A percentile compares a stretch with the other conserved stretches of the same genome.
Evolutionary conservation across 2,329 filamentous ascomycete genomes (phyloP).

Genomic region (Penicillium sp.): DNA sequence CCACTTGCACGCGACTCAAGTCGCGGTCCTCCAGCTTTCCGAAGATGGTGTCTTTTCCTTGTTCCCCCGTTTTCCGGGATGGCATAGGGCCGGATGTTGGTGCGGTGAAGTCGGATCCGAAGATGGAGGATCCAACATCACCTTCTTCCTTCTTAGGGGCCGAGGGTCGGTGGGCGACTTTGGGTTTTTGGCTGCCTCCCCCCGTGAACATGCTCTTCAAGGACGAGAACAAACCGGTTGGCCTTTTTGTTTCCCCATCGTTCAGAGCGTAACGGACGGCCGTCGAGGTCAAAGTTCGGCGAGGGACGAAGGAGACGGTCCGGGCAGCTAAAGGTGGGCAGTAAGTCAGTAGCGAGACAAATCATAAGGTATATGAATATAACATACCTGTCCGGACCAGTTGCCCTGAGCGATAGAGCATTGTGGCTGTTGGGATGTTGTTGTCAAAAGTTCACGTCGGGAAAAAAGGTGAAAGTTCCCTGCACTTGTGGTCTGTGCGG

Average conservation of each 20-base stretch:
- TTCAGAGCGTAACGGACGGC: conserved; percentile 22
- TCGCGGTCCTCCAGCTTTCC: conserved; percentile 35
- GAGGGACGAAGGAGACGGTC: conserved; percentile 28
- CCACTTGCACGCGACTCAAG: conserved; percentile 50
- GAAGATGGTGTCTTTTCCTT: conserved; percentile 6
- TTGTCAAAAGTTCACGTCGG: conserved; percentile 14
- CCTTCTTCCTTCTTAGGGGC: conserved; percentile 31
- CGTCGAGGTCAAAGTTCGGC: conserved; percentile 31
- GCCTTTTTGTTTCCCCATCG: conserved; percentile 21
- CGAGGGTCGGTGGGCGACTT: conserved; percentile 20
- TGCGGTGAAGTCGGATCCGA: conserved; percentile 30
- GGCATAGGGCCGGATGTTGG: conserved; percentile 22
- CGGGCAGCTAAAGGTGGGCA: conserved; percentile 21
- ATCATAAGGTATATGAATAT: background rate
- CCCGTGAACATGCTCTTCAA: conserved; percentile 31
- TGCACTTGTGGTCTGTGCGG: conserved; percentile 19
- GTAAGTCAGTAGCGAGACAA: conserved; percentile 3
- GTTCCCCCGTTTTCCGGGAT: conserved; percentile 16
- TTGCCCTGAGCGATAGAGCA: conserved; percentile 33
- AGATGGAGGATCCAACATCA: conserved; percentile 34
- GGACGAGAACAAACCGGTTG: conserved; percentile 24
- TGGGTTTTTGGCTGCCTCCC: conserved; percentile 23
- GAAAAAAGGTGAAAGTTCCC: conserved; percentile 27
- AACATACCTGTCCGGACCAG: conserved; percentile 33
- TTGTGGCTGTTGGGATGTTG: conserved; percentile 30